Percentiles rank a stretch among this genome's conserved stretches.
Conservation (phyloP, 164 flowering plant species). For the Chimonanthus praecox region DNA sequence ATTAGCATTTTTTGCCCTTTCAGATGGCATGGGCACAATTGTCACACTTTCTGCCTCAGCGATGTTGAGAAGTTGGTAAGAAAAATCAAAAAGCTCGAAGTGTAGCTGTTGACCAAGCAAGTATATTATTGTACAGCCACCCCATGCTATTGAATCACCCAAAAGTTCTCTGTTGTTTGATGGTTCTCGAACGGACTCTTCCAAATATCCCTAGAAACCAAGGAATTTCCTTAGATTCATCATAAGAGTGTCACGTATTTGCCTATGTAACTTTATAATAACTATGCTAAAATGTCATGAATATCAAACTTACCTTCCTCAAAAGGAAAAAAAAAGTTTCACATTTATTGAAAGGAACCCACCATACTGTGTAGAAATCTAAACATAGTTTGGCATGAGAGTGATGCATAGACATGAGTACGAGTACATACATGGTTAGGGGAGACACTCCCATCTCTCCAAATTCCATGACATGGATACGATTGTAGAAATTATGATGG, state of each 20-base stretch:
- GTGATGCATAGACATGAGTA: too few relatives aligned
- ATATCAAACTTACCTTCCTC: too few relatives aligned
- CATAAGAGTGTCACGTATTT: background rate
- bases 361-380: too few relatives aligned
- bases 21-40: conserved; percentile 17
- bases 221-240: background rate
- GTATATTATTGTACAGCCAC: conserved; percentile 93
- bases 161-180: conserved; percentile 48
- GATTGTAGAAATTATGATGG: too few relatives aligned
- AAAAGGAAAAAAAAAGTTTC: too few relatives aligned
- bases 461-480: too few relatives aligned
- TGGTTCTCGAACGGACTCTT: conserved; percentile 48
- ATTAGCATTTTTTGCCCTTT: conserved; percentile 36
- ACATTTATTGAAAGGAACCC: too few relatives aligned
- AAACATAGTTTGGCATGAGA: too few relatives aligned
- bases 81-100: conserved; percentile 94
- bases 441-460: too few relatives aligned
- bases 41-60: conserved; percentile 79
- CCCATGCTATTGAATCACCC: conserved; percentile 99
- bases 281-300: too few relatives aligned
- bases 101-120: conserved; percentile 95
- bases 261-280: too few relatives aligned
- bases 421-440: too few relatives aligned
- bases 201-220: conserved; percentile 61
- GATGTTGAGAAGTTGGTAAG: conserved; percentile 92